Conservation (phyloP, 495 filamentous ascomycete genomes). For the Aspergillus leporis region DNA sequence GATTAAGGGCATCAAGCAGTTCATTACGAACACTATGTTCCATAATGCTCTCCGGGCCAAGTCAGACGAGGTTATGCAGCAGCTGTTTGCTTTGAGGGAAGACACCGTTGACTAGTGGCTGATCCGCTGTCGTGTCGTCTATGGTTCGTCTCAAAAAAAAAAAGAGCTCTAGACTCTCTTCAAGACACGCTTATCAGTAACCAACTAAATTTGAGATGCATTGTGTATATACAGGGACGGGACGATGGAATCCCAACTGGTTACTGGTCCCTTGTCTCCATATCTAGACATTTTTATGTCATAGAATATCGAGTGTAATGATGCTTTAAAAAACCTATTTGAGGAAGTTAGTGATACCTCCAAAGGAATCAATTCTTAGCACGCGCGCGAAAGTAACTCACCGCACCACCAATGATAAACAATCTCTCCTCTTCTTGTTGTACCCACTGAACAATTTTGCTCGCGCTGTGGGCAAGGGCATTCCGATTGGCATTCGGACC, state of each 20-base stretch:
- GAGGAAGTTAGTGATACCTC: not conserved
- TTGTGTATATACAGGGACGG: not conserved
- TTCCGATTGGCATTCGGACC: slow-evolving; percentile 73
- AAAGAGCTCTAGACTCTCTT: not conserved
- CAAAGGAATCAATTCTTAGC: not conserved
- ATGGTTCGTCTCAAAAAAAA: not conserved
- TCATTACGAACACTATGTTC: slow-evolving; percentile 82
- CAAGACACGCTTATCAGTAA: not conserved
- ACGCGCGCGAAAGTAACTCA: slow-evolving; percentile 36
- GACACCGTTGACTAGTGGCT: slow-evolving; percentile 65
- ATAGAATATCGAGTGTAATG: not conserved
- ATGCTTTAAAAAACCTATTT: slow-evolving; percentile 29
- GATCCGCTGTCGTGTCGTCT: not conserved
- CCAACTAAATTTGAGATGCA: not conserved
- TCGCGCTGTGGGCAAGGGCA: slow-evolving; percentile 80
- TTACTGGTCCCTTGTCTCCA: not conserved
- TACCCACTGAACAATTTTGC: slow-evolving; percentile 85
- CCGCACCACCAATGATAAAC: slow-evolving; percentile 93
- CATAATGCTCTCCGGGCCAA: slow-evolving; percentile 77
- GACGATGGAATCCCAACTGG: not conserved
- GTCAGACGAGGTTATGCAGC: slow-evolving; percentile 70
- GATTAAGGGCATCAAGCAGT: slow-evolving; percentile 77
- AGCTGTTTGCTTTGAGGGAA: slow-evolving; percentile 69
- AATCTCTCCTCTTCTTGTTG: slow-evolving; percentile 86
- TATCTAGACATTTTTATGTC: not conserved